Base-by-base conservation (phyloP, 768 basidiomycete species). In the Boletus coccyginus region DNA sequence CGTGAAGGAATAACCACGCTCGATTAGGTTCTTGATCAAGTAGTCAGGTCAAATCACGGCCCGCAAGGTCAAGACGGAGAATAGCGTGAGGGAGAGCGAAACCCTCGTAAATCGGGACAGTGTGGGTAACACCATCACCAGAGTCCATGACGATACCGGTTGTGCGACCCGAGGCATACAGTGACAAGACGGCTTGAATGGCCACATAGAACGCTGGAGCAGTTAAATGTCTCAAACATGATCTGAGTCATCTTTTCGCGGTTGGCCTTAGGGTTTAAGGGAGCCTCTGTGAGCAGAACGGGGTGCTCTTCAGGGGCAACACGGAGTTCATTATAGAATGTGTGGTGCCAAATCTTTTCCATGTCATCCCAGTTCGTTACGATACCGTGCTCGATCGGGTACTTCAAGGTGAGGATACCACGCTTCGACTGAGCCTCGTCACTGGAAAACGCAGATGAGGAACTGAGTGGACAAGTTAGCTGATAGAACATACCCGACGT, bases 311-410 rank as follows among this genome's bases (percentile, higher is more conserved):
- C 87, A 11, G 86, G 86, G 4, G 87, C 87, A 55, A 88, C 86
- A 70, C 87, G 86, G 57, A 88, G 80, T 66, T 88, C 87, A 66
- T 88, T 88, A 77, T 87, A 95, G 77, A 95, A 96, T 33, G 94
- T 94, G 80, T 95, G 93, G 74, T 94, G 92, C 93, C 93, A 96
- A 73, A 95, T 95, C 79, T 95, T 94, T 80, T 96, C 94, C 93
- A 95, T 95, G 76, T 95, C 94, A 67, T 95, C 94, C 94, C 94
- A 97, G 85, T 97, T 94, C 74, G 93, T 94, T 73, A 96, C 90
- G 69, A 93, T 89, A 75, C 92, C 91, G 77, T 93, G 92, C 73
- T 94, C 90, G 64, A 93, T 93, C 50, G 92, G 94, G 78, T 96
- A 93, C 77, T 94, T 94, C 66, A 96, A 77, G 45, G 88, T 89